phyloP scores from a whole-genome alignment of 139 green algal genomes.

The Raphidocelis subcapitata region DNA sequence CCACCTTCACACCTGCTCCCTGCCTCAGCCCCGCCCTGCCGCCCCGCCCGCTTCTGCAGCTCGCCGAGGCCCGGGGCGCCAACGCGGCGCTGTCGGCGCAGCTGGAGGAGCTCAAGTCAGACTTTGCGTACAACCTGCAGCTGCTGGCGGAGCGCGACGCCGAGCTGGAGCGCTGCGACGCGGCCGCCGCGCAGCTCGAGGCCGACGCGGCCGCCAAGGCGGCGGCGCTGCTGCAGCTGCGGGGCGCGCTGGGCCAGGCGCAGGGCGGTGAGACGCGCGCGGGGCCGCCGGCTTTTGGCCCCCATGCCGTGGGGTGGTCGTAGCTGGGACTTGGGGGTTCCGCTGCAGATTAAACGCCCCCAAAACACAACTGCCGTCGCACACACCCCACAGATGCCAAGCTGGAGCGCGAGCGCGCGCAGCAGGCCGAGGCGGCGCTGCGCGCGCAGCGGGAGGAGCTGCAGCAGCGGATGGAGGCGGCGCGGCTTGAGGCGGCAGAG shows the following conservation, averaged over 20 bases:
- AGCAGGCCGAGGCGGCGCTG: slow-evolving; percentile 20
- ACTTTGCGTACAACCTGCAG: slow-evolving; percentile 62
- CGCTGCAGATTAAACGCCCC: too few species aligned
- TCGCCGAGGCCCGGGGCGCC: slow-evolving; percentile 1
- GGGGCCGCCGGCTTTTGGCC: too few species aligned
- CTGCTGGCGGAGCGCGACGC: slow-evolving; percentile 51
- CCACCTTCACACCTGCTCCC: too few species aligned
- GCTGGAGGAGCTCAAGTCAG: slow-evolving; percentile 46
- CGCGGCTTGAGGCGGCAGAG: slow-evolving; percentile 26
- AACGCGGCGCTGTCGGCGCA: slow-evolving; percentile 24
- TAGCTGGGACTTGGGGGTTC: too few species aligned
- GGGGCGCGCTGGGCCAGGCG: slow-evolving; percentile 30
- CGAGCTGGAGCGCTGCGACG: slow-evolving; percentile 53
- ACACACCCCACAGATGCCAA: slow-evolving; percentile 21
- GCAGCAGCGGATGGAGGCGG: slow-evolving; percentile 34
- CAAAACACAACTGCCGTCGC: too few species aligned
- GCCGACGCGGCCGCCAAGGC: slow-evolving; percentile 33
- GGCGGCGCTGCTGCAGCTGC: slow-evolving; percentile 29
- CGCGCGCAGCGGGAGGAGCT: slow-evolving; percentile 22
- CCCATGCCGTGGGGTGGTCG: neutral
- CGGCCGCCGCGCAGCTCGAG: slow-evolving; percentile 9
- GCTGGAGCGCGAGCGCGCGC: slow-evolving; percentile 6
- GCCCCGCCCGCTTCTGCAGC: too few species aligned
- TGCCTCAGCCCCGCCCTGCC: too few species aligned
- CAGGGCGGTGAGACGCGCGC: slow-evolving; percentile 1